Evolutionary conservation across 2,329 filamentous ascomycete genomes (phyloP), one percentile per base, ranked within the genome.

Genomic region (Penicillium sumatraense): DNA sequence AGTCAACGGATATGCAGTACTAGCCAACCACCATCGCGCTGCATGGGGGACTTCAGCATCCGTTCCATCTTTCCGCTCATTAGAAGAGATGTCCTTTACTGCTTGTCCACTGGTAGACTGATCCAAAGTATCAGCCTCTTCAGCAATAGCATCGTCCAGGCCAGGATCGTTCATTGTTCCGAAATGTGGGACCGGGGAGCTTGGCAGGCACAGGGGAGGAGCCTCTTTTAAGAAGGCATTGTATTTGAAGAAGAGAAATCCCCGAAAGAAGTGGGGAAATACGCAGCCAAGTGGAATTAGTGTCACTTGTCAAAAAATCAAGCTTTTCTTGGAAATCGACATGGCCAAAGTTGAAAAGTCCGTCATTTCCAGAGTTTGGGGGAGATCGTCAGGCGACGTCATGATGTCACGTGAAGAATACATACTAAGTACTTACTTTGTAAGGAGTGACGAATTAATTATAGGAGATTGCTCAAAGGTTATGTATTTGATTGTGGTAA

Each of bases 1-100:
- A 31, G 85, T 72, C 3, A 86, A 72, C 13, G 84, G 84, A 62
- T 81, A 82, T 27, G 79, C 82, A 8, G 84, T 86, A 18, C 80
- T 83, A 2, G 83, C 83, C 64, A 86, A 82, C 84, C 84, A 87
- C 83, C 83, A 86, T 52, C 78, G 59, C 8, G 68, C 66, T n/a
- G 70, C 64, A 20, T 70, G 61, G 7, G 71, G 51, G 31, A 53
- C 47, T 10, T 58, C 51, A 24, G 49, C 10, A 33, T 57, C 54
- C 26, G 24, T 14, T 7, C 46, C 16, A 54, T 40, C 59, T 62
- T 33, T 3, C 23, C 7, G 27, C 21, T 36, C 29, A 23, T 45
- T 24, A 9, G 47, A 41, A 14, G 18, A 5, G 7, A 42, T 46
- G 23, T 33, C 47, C 20, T 26, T 38, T 18, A 26, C 69, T 24